phyloP scores from a whole-genome alignment of 129 eudicot genomes.

The Solidago caesia region DNA sequence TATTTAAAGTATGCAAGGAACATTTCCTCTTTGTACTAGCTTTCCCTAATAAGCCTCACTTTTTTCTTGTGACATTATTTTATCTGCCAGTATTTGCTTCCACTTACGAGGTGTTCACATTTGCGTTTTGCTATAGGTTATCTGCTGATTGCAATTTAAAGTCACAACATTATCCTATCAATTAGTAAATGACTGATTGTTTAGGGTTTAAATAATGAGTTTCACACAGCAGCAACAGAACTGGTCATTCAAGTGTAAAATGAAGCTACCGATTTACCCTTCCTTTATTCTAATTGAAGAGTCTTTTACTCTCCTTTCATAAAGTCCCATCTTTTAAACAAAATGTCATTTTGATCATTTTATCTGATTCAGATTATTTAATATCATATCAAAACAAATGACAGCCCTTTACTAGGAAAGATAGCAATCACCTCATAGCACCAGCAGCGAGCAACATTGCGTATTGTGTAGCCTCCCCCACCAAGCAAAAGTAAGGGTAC shows the following conservation, averaged over 20 bases:
- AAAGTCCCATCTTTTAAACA: neutral
- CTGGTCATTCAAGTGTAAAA: neutral
- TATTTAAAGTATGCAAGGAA: neutral
- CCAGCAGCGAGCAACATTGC: slow-evolving; percentile 99
- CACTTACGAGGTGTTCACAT: neutral
- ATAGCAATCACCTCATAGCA: slow-evolving; percentile 74
- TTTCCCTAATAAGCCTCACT: slow-evolving; percentile 7
- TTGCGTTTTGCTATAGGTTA: neutral
- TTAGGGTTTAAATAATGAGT: neutral
- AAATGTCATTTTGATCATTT: neutral
- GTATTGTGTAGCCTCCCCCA: slow-evolving; percentile 96
- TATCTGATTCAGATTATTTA: neutral
- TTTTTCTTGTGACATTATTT: neutral
- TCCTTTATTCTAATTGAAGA: neutral
- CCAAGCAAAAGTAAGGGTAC: slow-evolving; percentile 89
- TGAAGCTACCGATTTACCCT: neutral
- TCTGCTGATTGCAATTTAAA: neutral
- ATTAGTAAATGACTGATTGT: neutral
- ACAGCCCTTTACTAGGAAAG: neutral
- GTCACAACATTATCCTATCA: neutral
- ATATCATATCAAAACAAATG: too few species aligned
- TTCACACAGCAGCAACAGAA: neutral
- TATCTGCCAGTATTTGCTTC: neutral
- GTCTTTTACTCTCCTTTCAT: neutral
- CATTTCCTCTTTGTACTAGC: neutral